Evolutionary conservation across 257 asterid genomes (phyloP).

Genomic region (Solanum sparsipilum): DNA sequence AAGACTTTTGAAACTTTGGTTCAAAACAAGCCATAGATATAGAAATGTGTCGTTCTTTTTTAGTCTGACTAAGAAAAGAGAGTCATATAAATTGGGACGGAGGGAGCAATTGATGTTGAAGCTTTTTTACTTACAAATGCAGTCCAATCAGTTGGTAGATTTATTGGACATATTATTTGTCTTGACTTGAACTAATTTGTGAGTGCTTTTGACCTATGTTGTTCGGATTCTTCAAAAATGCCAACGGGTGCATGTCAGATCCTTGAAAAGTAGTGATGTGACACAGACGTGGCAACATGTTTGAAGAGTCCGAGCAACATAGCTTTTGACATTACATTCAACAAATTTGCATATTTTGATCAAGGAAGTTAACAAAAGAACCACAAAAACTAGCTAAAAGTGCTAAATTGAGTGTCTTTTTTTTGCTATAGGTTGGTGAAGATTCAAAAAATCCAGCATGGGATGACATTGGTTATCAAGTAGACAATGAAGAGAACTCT

Average conservation of each 20-base stretch:
- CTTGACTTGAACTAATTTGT: neutral
- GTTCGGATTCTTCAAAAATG: neutral
- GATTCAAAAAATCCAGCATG: conserved; percentile 50
- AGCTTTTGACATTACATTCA: neutral
- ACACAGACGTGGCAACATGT: neutral
- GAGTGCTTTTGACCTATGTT: neutral
- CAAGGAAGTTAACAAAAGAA: neutral
- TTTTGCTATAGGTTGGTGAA: conserved; percentile 42
- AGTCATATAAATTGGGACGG: neutral
- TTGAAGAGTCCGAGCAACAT: neutral
- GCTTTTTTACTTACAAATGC: neutral
- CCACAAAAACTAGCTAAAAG: neutral
- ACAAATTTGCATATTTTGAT: neutral
- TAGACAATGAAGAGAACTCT: conserved; percentile 23
- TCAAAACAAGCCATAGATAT: neutral
- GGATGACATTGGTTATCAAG: conserved; percentile 66
- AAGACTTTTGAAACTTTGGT: neutral
- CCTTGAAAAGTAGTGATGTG: neutral
- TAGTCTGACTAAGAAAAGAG: neutral
- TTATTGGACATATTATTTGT: neutral
- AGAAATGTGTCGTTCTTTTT: neutral
- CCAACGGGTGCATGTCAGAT: neutral
- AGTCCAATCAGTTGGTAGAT: neutral
- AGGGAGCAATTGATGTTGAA: neutral
- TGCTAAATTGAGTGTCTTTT: neutral